phyloP scores from a whole-genome alignment of 371 early-diverging fungal species.

The Mucor lusitanicus region DNA sequence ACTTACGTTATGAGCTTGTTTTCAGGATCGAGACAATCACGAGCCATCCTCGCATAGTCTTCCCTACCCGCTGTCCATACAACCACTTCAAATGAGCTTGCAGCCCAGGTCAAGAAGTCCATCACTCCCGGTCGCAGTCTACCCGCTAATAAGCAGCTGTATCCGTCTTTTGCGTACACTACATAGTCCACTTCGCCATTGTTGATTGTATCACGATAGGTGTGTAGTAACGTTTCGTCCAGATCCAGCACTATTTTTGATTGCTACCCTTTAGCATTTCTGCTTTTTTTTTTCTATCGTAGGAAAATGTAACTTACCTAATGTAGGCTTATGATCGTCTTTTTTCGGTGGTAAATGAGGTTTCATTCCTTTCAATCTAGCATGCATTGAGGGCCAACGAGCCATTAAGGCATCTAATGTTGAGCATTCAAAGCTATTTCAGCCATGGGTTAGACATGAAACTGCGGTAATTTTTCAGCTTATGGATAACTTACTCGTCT shows the following conservation, averaged over 20 bases:
- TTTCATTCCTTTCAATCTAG: constrained; percentile 43
- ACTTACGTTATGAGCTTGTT: constrained; percentile 39
- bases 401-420: constrained; percentile 46
- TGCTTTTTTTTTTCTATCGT: background rate
- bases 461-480: background rate
- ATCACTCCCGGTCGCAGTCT: constrained; percentile 49
- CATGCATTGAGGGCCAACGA: constrained; percentile 50
- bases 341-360: constrained; percentile 49
- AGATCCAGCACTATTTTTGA: constrained; percentile 41
- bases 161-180: constrained; percentile 35
- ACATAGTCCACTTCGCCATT: constrained; percentile 38
- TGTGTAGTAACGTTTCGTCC: constrained; percentile 49
- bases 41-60: constrained; percentile 43
- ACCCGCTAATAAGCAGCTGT: constrained; percentile 39
- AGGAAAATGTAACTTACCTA: constrained; percentile 28
- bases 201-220: constrained; percentile 27
- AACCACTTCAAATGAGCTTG: constrained; percentile 46
- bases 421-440: constrained; percentile 43
- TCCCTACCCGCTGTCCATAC: constrained; percentile 52
- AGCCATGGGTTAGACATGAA: background rate
- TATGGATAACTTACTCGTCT: constrained; percentile 34
- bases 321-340: constrained; percentile 37
- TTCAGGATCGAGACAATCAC: constrained; percentile 41
- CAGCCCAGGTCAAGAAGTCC: constrained; percentile 48
- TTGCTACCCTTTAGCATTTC: background rate